Base-by-base conservation (phyloP, 352 stramenopile genomes). In the Globisporangium ultimum region DNA sequence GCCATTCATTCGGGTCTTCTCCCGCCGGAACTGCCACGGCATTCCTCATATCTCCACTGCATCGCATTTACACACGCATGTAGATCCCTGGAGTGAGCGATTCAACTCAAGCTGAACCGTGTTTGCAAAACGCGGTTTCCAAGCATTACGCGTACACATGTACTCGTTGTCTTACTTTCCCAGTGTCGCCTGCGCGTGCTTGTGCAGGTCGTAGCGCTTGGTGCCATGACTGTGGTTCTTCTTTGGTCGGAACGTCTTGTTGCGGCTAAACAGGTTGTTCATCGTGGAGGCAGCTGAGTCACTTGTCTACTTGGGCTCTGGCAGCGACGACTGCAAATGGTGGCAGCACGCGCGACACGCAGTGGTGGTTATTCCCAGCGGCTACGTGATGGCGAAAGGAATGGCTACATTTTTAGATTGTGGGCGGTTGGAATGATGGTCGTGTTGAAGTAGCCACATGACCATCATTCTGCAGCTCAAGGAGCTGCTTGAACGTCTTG, bases 1-100 rank as follows among this genome's bases (percentile, higher is more conserved):
- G 78, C 92, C 91, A 98, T 51, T 97, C 91, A 65, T 97, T 96
- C 22, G 87, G 51, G 45, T 96, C 89, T 76, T 98, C 91, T 1
- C 84, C 82, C 21, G 82, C 69, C 1, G 78, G 84, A 10, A 91
- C 60, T 14, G 71, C 75, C 4, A 91, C 80, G 0, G 77, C 81
- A 53, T 74, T 78, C 40, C 68, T 71, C 70, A 91, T 82, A 55
- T 89, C 80, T 0, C 78, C 80, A 77, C 80, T 91, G 36, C 20
- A 42, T n/a, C 12, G 40, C 40, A 45, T 45, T 45, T 18, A n/a
- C 45, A 48, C 15, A 60, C 18, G 12, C 5, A 45, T n/a, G n/a
- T n/a, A n/a, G n/a, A n/a, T n/a, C n/a, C 7, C 36, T 12, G 36
- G 36, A 41, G 7, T 41, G 36, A 28, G 24, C 24, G 24, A 28